Evolutionary conservation across 2,329 filamentous ascomycete genomes (phyloP), one percentile per base, ranked within the genome.

Genomic region (Diaporthe citri): DNA sequence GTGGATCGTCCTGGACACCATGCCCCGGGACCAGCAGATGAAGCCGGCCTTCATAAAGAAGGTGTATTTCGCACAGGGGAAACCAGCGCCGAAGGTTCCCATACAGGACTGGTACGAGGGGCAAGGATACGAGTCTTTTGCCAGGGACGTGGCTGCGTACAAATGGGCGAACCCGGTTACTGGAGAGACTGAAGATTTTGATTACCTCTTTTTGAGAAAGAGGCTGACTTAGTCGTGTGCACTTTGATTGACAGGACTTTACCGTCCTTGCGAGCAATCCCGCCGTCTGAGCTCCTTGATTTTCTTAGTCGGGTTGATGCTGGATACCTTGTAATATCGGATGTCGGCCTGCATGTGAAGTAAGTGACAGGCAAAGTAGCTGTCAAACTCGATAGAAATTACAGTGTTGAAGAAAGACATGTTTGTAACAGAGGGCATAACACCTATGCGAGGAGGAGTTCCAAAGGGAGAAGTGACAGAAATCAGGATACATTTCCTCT

Each of bases 91-190:
- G 6, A 22, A 34, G 36, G 41, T 76, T 9, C 48, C 64, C 25
- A 73, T 10, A 20, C 73, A 75, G 64, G 62, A 70, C 22, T 76
- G 75, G 75, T 76, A 76, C n/a, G 73, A 75, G 57, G 41, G 52
- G 34, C 75, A 76, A 52, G 75, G 75, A n/a, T 76, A 76, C 13
- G 55, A 48, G 48, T 41, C 41, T 31, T 76, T 75, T 43, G 56
- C 57, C 1, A 28, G 36, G 48, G 64, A 73, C 51, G 48, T 41
- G 17, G 75, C 36, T 13, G 75, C 46, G 15, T 76, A 76, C 34
- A 59, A 70, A 39, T 75, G 70, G 73, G 43, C 17, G 39, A 73
- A 67, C 6, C 70, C 73, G 7, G 20, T 34, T n/a, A 75, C 75
- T 43, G 75, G 75, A n/a, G 75, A 75, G n/a, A 67, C 10, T 59